Evolutionary conservation across 306 rosid species (phyloP).

Genomic region (Dicorynia guianensis): DNA sequence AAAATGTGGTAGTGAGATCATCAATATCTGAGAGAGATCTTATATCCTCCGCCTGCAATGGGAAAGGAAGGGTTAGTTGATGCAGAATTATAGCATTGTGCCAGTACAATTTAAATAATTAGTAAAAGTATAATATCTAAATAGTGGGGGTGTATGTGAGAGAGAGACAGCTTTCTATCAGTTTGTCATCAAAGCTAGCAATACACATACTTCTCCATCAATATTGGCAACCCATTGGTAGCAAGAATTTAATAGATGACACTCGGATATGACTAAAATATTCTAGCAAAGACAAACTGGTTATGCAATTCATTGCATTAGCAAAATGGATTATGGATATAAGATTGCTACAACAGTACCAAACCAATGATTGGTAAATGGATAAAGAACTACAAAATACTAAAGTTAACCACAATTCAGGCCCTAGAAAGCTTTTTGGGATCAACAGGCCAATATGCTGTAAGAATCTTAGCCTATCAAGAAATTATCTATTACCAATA

Average conservation of each 20-base stretch:
- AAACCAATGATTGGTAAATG: not conserved
- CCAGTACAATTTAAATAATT: not conserved
- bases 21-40: constrained; percentile 1
- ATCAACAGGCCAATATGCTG: not conserved
- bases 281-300: not conserved
- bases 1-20: not conserved
- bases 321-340: not conserved
- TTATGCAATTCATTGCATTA: not conserved
- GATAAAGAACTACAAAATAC: not conserved
- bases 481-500: not conserved
- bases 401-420: not conserved
- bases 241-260: not conserved
- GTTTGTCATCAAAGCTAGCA: constrained; percentile 23
- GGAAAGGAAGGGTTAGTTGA: not conserved
- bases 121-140: too few species aligned
- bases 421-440: not conserved
- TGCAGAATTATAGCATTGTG: not conserved
- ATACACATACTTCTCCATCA: not conserved
- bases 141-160: too few species aligned
- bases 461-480: not conserved
- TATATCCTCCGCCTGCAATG: not conserved
- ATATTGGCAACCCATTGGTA: not conserved
- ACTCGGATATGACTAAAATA: constrained; percentile 1
- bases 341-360: not conserved
- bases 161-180: not conserved